These are phyloP conservation scores for Neonectria sp. DNA, from an alignment of 2,329 filamentous ascomycete genomes.

Conservation along the genomic window DNA sequence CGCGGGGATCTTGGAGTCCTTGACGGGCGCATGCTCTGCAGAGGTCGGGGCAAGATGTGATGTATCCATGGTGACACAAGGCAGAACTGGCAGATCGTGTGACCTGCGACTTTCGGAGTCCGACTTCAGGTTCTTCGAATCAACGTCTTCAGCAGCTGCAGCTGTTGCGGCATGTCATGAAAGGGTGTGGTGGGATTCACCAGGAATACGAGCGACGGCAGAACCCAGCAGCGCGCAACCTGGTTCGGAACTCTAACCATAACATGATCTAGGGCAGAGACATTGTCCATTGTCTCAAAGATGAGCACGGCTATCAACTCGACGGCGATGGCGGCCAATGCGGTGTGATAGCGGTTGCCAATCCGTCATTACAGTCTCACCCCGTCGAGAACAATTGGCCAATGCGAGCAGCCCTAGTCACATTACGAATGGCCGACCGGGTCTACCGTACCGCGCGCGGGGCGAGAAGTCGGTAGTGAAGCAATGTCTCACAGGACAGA, in stretches of 20 bases:
- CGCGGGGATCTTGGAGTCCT: constrained; percentile 29
- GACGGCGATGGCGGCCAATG: constrained; percentile 23
- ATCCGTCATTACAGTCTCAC: constrained; percentile 35
- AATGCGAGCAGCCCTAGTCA: constrained; percentile 20
- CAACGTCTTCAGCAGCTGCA: constrained; percentile 19
- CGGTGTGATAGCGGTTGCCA: constrained; percentile 26
- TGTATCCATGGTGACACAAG: constrained; percentile 42
- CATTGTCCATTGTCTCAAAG: constrained; percentile 34
- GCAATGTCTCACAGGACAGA: constrained; percentile 39
- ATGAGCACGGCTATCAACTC: constrained; percentile 10
- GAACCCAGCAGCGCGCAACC: not conserved
- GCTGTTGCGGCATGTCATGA: constrained; percentile 12
- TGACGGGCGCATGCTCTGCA: constrained; percentile 30
- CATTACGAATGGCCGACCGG: constrained; percentile 14
- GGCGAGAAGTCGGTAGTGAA: constrained; percentile 28
- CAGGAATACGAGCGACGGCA: not conserved
- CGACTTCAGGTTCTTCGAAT: constrained; percentile 6
- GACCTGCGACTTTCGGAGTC: not conserved
- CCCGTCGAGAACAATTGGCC: constrained; percentile 26
- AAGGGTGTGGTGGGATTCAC: not conserved
- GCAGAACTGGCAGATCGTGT: constrained; percentile 1
- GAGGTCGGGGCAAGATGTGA: constrained; percentile 43
- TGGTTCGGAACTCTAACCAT: not conserved
- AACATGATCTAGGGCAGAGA: not conserved
- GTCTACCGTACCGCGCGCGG: constrained; percentile 11